These are phyloP conservation scores for Metarhizium humberi DNA, from an alignment of 2,329 filamentous ascomycete genomes.

Conservation along the genomic window DNA sequence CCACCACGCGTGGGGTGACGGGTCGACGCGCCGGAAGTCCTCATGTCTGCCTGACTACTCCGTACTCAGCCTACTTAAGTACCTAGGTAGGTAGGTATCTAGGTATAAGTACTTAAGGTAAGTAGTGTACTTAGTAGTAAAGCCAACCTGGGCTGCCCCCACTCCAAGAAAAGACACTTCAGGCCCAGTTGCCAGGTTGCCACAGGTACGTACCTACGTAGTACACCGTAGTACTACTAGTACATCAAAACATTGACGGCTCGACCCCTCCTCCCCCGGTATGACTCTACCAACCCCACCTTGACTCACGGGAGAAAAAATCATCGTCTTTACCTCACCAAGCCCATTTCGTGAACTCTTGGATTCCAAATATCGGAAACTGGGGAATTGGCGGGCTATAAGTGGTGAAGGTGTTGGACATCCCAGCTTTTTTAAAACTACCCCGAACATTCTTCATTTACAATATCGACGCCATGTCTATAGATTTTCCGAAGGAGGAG, in stretches of 20 bases:
- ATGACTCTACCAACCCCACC: neutral
- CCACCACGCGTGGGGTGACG: neutral
- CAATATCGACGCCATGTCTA: slow-evolving; percentile 50
- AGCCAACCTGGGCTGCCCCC: no score
- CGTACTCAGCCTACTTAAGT: no score
- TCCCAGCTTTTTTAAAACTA: neutral
- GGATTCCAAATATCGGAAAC: neutral
- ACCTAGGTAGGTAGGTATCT: no score
- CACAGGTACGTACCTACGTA: neutral
- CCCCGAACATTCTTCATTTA: neutral
- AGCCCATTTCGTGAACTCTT: no score
- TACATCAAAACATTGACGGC: no score
- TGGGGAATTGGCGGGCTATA: neutral
- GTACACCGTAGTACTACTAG: neutral
- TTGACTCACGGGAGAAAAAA: neutral
- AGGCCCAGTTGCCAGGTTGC: neutral
- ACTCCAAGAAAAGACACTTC: no score
- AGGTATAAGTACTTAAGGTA: no score
- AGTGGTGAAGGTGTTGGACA: neutral
- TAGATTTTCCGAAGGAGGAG: slow-evolving; percentile 90
- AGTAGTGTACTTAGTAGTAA: no score
- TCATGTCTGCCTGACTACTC: neutral
- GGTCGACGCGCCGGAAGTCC: neutral
- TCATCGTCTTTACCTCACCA: no score
- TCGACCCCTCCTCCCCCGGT: no score